A percentile compares a stretch with the other conserved stretches of the same genome.
Conservation (phyloP, 1,284 basidiomycete genomes). For the Pseudozyma sp. region DNA sequence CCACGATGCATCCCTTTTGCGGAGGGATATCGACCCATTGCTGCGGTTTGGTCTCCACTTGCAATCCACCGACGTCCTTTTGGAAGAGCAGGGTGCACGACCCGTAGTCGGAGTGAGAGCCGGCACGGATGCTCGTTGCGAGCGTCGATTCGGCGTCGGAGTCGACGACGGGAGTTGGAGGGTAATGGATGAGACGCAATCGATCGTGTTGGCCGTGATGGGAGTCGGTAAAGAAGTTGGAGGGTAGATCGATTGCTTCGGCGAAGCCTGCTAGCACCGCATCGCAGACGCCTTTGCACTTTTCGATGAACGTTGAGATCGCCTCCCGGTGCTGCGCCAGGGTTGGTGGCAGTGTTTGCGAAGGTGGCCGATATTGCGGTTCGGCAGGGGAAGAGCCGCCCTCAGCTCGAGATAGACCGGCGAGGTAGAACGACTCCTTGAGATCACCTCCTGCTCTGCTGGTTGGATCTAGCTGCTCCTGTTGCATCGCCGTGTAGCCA, state of each 20-base stretch:
- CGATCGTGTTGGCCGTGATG: conserved; percentile 55
- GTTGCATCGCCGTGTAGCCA: conserved; percentile 47
- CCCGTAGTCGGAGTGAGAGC: conserved; percentile 77
- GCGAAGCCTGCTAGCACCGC: conserved; percentile 51
- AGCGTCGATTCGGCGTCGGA: background rate
- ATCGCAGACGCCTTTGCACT: conserved; percentile 46
- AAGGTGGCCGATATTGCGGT: conserved; percentile 22
- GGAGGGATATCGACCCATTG: conserved; percentile 79
- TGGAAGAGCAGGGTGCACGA: conserved; percentile 86
- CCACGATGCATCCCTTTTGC: conserved; percentile 82
- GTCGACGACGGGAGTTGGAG: conserved; percentile 32
- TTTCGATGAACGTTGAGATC: conserved; percentile 40
- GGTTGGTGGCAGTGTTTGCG: conserved; percentile 39
- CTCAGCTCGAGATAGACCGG: conserved; percentile 19
- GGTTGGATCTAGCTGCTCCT: conserved; percentile 37
- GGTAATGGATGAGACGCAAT: conserved; percentile 60
- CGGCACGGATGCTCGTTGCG: conserved; percentile 49
- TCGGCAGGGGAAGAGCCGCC: conserved; percentile 2
- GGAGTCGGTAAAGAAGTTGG: conserved; percentile 31
- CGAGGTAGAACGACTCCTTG: conserved; percentile 62
- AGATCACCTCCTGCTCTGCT: conserved; percentile 49
- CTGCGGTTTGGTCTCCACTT: conserved; percentile 71
- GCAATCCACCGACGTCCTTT: conserved; percentile 83
- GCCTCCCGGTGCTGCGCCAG: conserved; percentile 17
- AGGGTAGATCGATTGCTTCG: conserved; percentile 37